These are phyloP conservation scores for Centrapalus pauciflorus DNA, from an alignment of 129 eudicot genomes.

Conservation along the genomic window DNA sequence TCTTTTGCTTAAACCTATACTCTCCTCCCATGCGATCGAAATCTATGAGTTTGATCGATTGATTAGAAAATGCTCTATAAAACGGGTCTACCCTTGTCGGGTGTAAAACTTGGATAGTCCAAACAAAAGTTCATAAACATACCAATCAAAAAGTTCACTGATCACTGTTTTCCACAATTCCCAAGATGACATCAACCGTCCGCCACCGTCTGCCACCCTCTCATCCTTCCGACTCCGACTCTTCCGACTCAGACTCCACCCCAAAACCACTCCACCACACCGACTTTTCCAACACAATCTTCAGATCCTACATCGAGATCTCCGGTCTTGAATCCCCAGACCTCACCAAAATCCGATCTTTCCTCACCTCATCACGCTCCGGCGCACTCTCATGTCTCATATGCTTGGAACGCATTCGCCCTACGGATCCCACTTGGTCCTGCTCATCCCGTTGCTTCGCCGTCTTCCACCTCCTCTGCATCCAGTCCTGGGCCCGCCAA, in stretches of 20 bases:
- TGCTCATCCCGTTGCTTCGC: slow-evolving; percentile 81
- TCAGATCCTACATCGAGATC: slow-evolving; percentile 70
- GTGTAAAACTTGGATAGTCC: not conserved
- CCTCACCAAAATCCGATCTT: slow-evolving; percentile 83
- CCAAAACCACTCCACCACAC: slow-evolving; percentile 41
- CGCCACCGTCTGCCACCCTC: slow-evolving; percentile 32
- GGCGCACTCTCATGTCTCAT: slow-evolving; percentile 98
- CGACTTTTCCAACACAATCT: slow-evolving; percentile 78
- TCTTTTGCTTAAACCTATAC: too few relatives aligned
- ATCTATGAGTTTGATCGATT: too few relatives aligned
- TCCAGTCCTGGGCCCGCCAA: slow-evolving; percentile 95
- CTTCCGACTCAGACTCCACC: slow-evolving; percentile 56
- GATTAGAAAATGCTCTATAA: not conserved
- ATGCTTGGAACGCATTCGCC: slow-evolving; percentile 86
- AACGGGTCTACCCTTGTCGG: not conserved
- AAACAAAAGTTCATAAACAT: not conserved
- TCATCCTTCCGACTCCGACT: slow-evolving; percentile 55
- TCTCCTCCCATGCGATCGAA: too few relatives aligned
- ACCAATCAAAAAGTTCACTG: slow-evolving; percentile 2
- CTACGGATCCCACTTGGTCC: slow-evolving; percentile 89
- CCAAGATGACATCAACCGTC: slow-evolving; percentile 40
- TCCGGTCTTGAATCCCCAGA: slow-evolving; percentile 40
- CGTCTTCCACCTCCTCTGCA: slow-evolving; percentile 81
- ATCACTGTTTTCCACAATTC: slow-evolving; percentile 10
- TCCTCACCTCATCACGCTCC: slow-evolving; percentile 76